phyloP scores from a whole-genome alignment of 192 early-diverging fungal species.

The Coemansia sp. region DNA sequence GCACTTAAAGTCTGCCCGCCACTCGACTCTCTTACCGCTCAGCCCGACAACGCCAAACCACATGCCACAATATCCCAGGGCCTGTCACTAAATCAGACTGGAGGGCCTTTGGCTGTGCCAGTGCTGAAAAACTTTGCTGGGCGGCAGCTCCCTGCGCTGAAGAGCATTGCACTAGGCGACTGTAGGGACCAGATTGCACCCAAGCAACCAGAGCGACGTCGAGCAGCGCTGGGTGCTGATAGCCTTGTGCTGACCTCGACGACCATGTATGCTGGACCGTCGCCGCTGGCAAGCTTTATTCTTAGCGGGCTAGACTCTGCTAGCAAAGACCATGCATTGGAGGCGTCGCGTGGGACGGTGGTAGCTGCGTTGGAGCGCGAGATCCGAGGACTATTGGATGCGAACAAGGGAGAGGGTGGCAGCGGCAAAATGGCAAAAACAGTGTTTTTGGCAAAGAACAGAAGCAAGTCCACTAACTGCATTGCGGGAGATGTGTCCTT shows the following conservation, averaged over 20 bases:
- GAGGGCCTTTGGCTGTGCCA: slow-evolving; percentile 2
- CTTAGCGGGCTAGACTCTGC: slow-evolving; percentile 14
- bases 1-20: slow-evolving; percentile 27
- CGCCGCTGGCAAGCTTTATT: slow-evolving; percentile 49
- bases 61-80: background rate
- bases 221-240: slow-evolving; percentile 11
- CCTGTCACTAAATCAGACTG: background rate
- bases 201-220: slow-evolving; percentile 14
- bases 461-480: slow-evolving; percentile 14
- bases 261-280: slow-evolving; percentile 44
- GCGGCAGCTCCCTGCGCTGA: slow-evolving; percentile 33
- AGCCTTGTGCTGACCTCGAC: slow-evolving; percentile 14
- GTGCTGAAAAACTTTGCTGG: slow-evolving; percentile 37
- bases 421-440: slow-evolving; percentile 5
- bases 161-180: background rate
- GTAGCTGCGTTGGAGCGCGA: slow-evolving; percentile 29
- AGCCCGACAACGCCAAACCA: background rate
- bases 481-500: slow-evolving; percentile 35
- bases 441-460: slow-evolving; percentile 8
- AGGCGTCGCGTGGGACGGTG: slow-evolving; percentile 4
- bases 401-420: slow-evolving; percentile 15
- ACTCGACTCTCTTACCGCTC: background rate
- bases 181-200: background rate
- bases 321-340: background rate
- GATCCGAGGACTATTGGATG: slow-evolving; percentile 19